These are phyloP conservation scores for Pezicula radicicola DNA, from an alignment of 2,329 filamentous ascomycete species.

Conservation along the genomic window DNA sequence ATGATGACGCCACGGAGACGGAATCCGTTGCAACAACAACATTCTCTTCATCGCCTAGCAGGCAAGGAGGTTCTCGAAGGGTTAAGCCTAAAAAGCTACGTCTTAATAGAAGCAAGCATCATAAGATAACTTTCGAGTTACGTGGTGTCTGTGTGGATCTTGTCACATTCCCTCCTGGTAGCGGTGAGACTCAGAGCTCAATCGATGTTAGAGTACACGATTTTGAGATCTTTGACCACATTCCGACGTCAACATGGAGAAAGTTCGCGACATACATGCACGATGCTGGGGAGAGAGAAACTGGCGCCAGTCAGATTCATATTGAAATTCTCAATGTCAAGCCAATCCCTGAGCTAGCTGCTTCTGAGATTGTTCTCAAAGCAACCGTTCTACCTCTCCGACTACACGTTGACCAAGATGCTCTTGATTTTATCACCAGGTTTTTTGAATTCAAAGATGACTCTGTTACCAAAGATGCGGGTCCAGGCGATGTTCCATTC, in stretches of 20 bases:
- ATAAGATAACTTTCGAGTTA: constrained; percentile 95
- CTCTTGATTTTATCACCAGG: constrained; percentile 91
- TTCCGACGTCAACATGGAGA: constrained; percentile 95
- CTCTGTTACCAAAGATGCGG: constrained; percentile 47
- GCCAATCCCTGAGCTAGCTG: constrained; percentile 78
- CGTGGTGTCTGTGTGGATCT: constrained; percentile 81
- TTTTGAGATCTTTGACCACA: constrained; percentile 88
- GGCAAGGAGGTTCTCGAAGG: constrained; percentile 34
- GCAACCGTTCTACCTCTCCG: constrained; percentile 78
- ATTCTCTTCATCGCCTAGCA: constrained; percentile 55
- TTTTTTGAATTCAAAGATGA: constrained; percentile 99
- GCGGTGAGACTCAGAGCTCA: constrained; percentile 82
- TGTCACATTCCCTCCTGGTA: constrained; percentile 71
- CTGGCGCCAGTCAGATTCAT: constrained; percentile 85
- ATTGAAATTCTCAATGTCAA: constrained; percentile 85
- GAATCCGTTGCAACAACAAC: constrained; percentile 83
- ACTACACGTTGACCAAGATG: constrained; percentile 95
- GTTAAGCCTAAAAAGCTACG: constrained; percentile 58
- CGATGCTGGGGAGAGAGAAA: constrained; percentile 81
- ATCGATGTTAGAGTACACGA: constrained; percentile 80
- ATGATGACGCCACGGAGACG: constrained; percentile 84
- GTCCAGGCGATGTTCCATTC: constrained; percentile 75
- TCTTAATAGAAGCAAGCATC: constrained; percentile 79
- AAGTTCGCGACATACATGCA: constrained; percentile 95
- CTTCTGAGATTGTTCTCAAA: constrained; percentile 84